Conservation (phyloP, 2,329 filamentous ascomycete genomes). For the Cyphellophora attinorum region DNA sequence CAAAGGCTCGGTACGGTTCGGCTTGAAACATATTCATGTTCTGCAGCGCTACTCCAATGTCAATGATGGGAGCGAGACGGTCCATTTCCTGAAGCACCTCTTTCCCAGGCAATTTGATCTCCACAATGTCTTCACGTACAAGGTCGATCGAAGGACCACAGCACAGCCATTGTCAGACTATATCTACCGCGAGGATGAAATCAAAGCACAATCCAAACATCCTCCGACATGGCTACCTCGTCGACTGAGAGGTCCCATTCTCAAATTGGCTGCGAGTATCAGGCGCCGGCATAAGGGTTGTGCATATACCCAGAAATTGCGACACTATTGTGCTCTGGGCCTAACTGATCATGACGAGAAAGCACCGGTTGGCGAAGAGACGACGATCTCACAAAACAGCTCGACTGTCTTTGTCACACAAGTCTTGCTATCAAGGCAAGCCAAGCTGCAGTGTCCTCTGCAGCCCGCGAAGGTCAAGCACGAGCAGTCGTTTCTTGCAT, state of each 20-base stretch:
- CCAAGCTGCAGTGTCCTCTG: background rate
- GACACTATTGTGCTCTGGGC: slow-evolving; percentile 67
- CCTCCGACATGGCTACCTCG: slow-evolving; percentile 24
- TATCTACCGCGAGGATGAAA: slow-evolving; percentile 75
- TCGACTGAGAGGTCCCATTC: slow-evolving; percentile 52
- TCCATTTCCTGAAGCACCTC: slow-evolving; percentile 79
- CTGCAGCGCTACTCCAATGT: slow-evolving; percentile 58
- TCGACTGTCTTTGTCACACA: background rate
- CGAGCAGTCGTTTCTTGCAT: slow-evolving; percentile 9
- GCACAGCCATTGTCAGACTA: slow-evolving; percentile 74
- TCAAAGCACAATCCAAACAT: slow-evolving; percentile 27
- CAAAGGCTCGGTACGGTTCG: slow-evolving; percentile 58
- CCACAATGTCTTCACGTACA: slow-evolving; percentile 82
- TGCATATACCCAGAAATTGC: slow-evolving; percentile 67
- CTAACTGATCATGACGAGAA: background rate
- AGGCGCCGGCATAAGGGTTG: slow-evolving; percentile 65
- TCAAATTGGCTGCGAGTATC: slow-evolving; percentile 55
- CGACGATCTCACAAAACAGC: too few species aligned
- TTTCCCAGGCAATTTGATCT: slow-evolving; percentile 85
- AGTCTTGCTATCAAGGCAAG: background rate
- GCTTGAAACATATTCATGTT: slow-evolving; percentile 73
- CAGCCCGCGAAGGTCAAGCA: background rate
- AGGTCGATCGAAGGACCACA: slow-evolving; percentile 50
- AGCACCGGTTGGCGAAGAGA: background rate
- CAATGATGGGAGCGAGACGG: slow-evolving; percentile 43